phyloP scores from a whole-genome alignment of 148 eudicot species.

The Diospyros lotus region DNA sequence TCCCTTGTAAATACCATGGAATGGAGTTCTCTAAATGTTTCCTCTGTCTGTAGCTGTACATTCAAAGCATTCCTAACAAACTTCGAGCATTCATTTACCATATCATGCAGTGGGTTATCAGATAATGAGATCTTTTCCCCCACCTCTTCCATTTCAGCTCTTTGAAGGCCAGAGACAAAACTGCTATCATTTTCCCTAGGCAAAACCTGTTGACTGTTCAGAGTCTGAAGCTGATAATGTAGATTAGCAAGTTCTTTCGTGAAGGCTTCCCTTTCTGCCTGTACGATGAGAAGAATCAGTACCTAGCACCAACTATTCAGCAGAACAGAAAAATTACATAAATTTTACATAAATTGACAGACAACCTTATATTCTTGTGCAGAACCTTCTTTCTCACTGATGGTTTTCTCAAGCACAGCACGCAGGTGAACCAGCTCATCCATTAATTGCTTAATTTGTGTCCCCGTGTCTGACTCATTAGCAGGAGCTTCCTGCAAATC shows the following conservation, averaged over 20 bases:
- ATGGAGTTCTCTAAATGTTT: slow-evolving; percentile 34
- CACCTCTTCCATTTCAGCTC: slow-evolving; percentile 22
- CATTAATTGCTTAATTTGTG: slow-evolving; percentile 49
- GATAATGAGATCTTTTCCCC: slow-evolving; percentile 20
- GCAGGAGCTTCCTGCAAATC: slow-evolving; percentile 27
- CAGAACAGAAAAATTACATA: slow-evolving; percentile 5
- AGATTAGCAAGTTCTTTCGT: slow-evolving; percentile 51
- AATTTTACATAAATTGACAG: background rate
- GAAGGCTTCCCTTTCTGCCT: slow-evolving; percentile 70
- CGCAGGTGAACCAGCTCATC: slow-evolving; percentile 60
- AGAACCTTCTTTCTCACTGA: slow-evolving; percentile 57
- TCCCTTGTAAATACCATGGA: slow-evolving; percentile 23
- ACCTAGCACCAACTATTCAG: slow-evolving; percentile 17
- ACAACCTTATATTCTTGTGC: slow-evolving; percentile 62
- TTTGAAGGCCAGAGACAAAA: slow-evolving; percentile 18
- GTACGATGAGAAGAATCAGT: slow-evolving; percentile 22
- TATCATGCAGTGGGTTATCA: slow-evolving; percentile 42
- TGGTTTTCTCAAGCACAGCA: slow-evolving; percentile 47
- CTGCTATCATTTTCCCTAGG: slow-evolving; percentile 27
- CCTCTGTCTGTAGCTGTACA: slow-evolving; percentile 26
- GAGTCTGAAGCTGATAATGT: slow-evolving; percentile 51
- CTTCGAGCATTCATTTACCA: slow-evolving; percentile 64
- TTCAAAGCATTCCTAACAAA: slow-evolving; percentile 42
- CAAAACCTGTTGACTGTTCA: slow-evolving; percentile 32
- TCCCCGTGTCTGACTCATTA: slow-evolving; percentile 49